Conservation (phyloP, 768 basidiomycete genomes). For the Leccinum imitatum region DNA sequence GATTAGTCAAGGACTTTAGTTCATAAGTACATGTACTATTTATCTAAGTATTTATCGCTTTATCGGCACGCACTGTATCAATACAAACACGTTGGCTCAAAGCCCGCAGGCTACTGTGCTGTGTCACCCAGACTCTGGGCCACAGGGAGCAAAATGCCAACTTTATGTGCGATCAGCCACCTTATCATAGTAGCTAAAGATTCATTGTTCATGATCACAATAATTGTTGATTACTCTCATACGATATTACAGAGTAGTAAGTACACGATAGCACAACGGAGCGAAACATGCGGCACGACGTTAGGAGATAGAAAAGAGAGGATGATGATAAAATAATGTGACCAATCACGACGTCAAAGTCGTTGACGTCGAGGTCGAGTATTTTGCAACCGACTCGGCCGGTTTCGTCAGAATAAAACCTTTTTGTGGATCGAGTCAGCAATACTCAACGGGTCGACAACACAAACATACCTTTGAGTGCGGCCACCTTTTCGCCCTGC, state of each 20-base stretch:
- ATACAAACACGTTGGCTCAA: no score
- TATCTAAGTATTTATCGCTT: no score
- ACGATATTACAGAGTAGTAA: constrained; percentile 3
- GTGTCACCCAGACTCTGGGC: constrained; percentile 32
- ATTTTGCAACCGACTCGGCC: constrained; percentile 53
- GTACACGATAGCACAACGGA: constrained; percentile 11
- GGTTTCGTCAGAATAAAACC: constrained; percentile 61
- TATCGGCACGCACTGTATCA: no score
- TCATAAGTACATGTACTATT: no score
- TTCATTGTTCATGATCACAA: background rate
- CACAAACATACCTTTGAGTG: constrained; percentile 48
- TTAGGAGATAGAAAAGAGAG: background rate
- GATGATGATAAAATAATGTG: constrained; percentile 1
- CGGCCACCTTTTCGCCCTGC: constrained; percentile 78
- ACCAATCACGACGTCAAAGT: background rate
- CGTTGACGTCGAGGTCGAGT: constrained; percentile 20
- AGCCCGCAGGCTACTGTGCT: no score
- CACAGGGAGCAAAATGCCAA: constrained; percentile 46
- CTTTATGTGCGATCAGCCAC: background rate
- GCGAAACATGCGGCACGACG: constrained; percentile 3
- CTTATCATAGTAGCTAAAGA: no score
- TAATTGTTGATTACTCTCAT: background rate
- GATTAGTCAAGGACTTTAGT: no score
- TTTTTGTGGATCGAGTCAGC: constrained; percentile 17
- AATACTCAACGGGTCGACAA: background rate